Evolutionary conservation across 176 grass and related monocot genomes (phyloP), one percentile per base, ranked within the genome.

Genomic region (Saccharum spontaneum): DNA sequence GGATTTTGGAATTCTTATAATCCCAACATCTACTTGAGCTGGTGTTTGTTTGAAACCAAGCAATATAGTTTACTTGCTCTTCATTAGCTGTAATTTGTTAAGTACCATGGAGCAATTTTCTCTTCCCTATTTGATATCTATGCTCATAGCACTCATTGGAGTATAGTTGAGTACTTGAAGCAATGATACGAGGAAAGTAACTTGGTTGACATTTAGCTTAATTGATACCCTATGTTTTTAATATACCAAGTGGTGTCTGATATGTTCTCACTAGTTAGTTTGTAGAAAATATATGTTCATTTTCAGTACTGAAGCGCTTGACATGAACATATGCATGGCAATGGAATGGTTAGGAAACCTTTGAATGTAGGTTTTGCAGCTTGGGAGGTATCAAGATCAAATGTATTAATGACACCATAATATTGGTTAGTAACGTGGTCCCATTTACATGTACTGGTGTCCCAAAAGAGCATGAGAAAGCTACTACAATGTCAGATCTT

Each of bases 311-410:
- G 26, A 82, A 63, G 38, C 10, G 39, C 67, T 17, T 24, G 41
- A 72, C 76, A 75, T 68, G 60, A 71, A 77, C 52, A 70, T 78
- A 48, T 83, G 80, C 65, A 44, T 38, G 65, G 43, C 50, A 81
- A 12, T 67, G 55, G 22, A 77, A 1, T 39, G 30, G 48, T 54
- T 68, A 31, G 17, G 67, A 28, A 70, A 45, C 34, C 31, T 85
- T 70, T 59, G 24, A 79, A 46, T 36, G 26, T 24, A 85, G 45
- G 41, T 16, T 71, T 52, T 78, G 49, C 41, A 18, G 37, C 68
- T 43, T 7, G 16, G 54, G 6, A 68, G 24, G 16, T 14, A 20
- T 45, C 45, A 74, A 30, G 14, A 49, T 50, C 44, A 74, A 74
- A 74, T 74, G 45, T 50, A 66, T 17, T 17, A 50, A 50, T 49